Conservation (phyloP, 2,329 filamentous ascomycete genomes). For the Cytospora paraplurivora region DNA sequence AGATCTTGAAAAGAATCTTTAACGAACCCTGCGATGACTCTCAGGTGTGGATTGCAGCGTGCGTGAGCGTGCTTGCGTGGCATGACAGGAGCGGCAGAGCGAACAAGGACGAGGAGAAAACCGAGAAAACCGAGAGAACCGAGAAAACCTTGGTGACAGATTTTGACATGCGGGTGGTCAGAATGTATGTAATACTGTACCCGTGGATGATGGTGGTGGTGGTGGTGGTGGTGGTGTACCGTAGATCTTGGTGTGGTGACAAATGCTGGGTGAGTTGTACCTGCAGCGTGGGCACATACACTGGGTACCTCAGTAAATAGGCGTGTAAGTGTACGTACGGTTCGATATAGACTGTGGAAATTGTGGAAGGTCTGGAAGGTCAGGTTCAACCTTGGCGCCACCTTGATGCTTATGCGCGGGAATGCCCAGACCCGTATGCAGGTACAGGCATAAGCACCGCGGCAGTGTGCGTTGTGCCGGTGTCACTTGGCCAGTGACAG, state of each 20-base stretch:
- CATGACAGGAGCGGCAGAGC: neutral
- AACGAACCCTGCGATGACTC: neutral
- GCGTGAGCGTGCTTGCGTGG: neutral
- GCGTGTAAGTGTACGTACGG: neutral
- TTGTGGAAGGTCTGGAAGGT: no score
- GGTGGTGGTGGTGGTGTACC: neutral
- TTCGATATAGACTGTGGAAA: neutral
- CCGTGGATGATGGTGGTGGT: neutral
- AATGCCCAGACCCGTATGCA: conserved; percentile 5
- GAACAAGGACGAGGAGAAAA: neutral
- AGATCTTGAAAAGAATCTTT: conserved; percentile 5
- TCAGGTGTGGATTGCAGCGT: neutral
- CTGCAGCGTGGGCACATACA: neutral
- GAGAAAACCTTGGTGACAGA: neutral
- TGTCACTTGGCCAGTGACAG: neutral
- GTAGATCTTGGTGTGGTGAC: neutral
- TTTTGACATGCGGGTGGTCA: neutral
- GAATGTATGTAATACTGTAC: neutral
- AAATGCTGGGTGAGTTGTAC: conserved; percentile 15
- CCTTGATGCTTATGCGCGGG: no score
- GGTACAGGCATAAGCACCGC: conserved; percentile 9
- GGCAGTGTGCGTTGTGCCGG: neutral
- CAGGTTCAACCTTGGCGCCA: no score
- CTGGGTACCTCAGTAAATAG: neutral
- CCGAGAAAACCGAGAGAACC: neutral